Evolutionary conservation across 1,284 basidiomycete genomes (phyloP).

Genomic region (Puccinia coronata): DNA sequence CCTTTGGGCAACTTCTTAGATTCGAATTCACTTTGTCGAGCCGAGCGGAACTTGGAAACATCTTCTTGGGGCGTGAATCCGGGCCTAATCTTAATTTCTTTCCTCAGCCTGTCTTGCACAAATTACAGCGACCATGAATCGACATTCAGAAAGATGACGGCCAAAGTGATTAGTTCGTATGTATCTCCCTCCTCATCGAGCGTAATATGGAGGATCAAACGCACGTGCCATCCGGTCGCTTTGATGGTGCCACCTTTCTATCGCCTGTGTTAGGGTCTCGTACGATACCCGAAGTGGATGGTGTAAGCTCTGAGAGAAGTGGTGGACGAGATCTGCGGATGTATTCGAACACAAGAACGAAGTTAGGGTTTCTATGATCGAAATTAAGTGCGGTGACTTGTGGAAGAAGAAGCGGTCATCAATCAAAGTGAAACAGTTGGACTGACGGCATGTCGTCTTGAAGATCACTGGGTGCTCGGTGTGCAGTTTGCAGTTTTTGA

Average conservation of each 20-base stretch:
- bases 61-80: constrained; percentile 95
- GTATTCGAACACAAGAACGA: no score
- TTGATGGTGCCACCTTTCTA: constrained; percentile 81
- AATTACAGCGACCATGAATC: neutral
- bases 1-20: constrained; percentile 67
- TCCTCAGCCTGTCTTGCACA: constrained; percentile 69
- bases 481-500: no score
- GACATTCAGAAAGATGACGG: neutral
- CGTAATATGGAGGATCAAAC: constrained; percentile 58
- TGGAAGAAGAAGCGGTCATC: no score
- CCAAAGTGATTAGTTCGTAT: neutral
- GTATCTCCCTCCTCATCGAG: constrained; percentile 39
- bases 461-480: no score
- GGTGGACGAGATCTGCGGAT: constrained; percentile 37
- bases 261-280: constrained; percentile 78
- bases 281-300: constrained; percentile 73
- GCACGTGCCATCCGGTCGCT: constrained; percentile 82
- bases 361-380: no score
- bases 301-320: constrained; percentile 27
- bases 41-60: constrained; percentile 76
- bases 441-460: no score
- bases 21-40: constrained; percentile 73
- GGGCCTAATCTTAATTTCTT: constrained; percentile 84
- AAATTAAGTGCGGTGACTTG: no score
- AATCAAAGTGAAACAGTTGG: no score